Conservation (phyloP, 1,284 basidiomycete species). For the Hypsizygus ulmarius region DNA sequence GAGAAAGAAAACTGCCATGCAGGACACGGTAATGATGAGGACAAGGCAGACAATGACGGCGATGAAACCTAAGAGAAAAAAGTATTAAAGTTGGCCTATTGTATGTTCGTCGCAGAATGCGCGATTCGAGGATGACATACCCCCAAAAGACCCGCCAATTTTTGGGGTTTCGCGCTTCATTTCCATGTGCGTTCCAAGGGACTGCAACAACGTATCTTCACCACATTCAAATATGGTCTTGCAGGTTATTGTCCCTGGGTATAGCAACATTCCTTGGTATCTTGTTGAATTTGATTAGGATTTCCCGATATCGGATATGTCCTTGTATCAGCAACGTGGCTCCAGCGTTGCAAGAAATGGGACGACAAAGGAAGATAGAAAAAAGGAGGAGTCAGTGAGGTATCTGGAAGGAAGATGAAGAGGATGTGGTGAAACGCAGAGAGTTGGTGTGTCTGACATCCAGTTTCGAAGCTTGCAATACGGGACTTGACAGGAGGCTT, state of each 20-base stretch:
- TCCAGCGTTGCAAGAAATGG: neutral
- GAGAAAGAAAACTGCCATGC: conserved; percentile 42
- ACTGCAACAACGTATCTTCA: conserved; percentile 1
- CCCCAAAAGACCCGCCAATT: conserved; percentile 45
- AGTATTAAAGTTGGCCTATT: neutral
- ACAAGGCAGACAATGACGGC: conserved; percentile 43
- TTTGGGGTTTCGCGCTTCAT: conserved; percentile 36
- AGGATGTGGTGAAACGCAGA: neutral
- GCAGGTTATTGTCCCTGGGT: conserved; percentile 2
- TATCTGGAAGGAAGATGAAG: neutral
- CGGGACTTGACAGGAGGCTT: neutral
- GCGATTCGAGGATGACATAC: conserved; percentile 26
- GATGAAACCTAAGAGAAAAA: conserved; percentile 40
- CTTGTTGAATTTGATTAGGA: conserved; percentile 7
- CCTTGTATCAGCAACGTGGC: conserved; percentile 4
- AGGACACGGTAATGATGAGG: conserved; percentile 42
- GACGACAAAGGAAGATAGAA: neutral
- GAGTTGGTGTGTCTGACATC: neutral
- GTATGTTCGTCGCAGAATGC: too few relatives aligned
- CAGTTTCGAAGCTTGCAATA: neutral
- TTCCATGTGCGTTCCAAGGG: conserved; percentile 3
- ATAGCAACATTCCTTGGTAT: neutral
- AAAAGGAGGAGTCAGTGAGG: neutral
- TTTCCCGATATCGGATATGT: conserved; percentile 7
- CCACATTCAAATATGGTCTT: conserved; percentile 1